phyloP scores from a whole-genome alignment of 352 stramenopile genomes.

The Plasmopara halstedii region DNA sequence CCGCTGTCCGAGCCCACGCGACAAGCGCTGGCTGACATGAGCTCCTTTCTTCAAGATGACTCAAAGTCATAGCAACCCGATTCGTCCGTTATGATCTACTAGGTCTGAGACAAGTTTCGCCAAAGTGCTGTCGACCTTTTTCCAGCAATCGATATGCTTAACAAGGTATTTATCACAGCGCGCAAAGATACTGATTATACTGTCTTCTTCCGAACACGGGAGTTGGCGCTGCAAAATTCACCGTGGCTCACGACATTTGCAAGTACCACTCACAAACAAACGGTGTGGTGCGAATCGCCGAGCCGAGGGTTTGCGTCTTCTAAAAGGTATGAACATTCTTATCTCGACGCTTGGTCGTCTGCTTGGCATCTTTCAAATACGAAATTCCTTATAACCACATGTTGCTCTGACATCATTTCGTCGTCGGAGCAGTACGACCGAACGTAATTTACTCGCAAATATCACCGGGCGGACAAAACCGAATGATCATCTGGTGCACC shows the following conservation, averaged over 20 bases:
- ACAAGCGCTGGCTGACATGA: slow-evolving; percentile 83
- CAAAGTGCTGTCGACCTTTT: slow-evolving; percentile 98
- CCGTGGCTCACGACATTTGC: slow-evolving; percentile 94
- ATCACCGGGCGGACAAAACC: too few relatives aligned
- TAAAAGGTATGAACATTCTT: slow-evolving; percentile 95
- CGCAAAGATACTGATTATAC: slow-evolving; percentile 96
- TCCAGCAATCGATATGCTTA: slow-evolving; percentile 94
- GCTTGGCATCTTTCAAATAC: slow-evolving; percentile 98
- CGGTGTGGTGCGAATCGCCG: slow-evolving; percentile 94
- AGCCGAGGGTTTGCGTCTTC: slow-evolving; percentile 91
- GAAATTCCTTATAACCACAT: slow-evolving; percentile 96
- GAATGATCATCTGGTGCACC: too few relatives aligned
- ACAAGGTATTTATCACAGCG: slow-evolving; percentile 94
- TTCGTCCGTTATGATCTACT: slow-evolving; percentile 95
- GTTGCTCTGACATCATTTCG: slow-evolving; percentile 94
- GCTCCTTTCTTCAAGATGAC: slow-evolving; percentile 96
- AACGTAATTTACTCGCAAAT: too few relatives aligned
- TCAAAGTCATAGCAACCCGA: slow-evolving; percentile 96
- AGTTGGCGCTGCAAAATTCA: slow-evolving; percentile 98
- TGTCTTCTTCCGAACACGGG: slow-evolving; percentile 96
- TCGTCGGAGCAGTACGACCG: slow-evolving; percentile 98
- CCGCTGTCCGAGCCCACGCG: slow-evolving; percentile 89
- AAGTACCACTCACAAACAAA: slow-evolving; percentile 94
- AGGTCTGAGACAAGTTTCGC: slow-evolving; percentile 95
- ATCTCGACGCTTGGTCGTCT: slow-evolving; percentile 96